Base-by-base conservation (phyloP, 352 stramenopile genomes). In the Pythium biforme region DNA sequence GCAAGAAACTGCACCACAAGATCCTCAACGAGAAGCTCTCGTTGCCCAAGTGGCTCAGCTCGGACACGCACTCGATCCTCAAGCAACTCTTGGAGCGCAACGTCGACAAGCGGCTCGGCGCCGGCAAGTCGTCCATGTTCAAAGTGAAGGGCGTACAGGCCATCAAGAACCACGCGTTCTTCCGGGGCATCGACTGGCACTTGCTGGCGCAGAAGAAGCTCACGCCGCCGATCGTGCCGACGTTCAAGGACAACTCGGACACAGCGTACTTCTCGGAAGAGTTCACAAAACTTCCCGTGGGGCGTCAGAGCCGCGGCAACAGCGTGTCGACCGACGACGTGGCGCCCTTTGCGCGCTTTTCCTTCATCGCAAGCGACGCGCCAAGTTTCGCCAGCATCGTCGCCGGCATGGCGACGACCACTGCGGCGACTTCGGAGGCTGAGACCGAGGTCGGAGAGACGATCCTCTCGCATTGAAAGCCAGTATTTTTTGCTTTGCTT, bases 81-180 rank as follows among this genome's bases (percentile, higher is more conserved):
- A 98, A 98, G 75, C 96, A 97, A 40, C 71, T 99, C 17, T 77
- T 99, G 19, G 96, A 99, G 76, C 83, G 96, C 57, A 98, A 99
- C 72, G 91, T 97, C 0, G 84, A 94, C 51, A 97, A 98, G 64
- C 85, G 97, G 23, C 77, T 99, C 7, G 97, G 96, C 39, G 94
- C 89, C 8, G 80, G 93, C 25, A 98, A 96, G 69, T 93, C 88
- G 31, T 99, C 94, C 7, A 99, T 99, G 95, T 99, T 99, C 78
- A 85, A 99, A 69, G 88, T 99, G 22, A 97, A 97, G 66, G 97
- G 97, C 29, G 93, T 99, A 17, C 88, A 97, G 33, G 95, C 88
- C 40, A 88, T 99, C 62, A 99, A 99, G 78, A 82, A 97, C 64
- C 89, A 98, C 62, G 71, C 86, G 14, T 99, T 99, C 62, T 99